These are phyloP conservation scores for Thermothelomyces thermophilus DNA, from an alignment of 2,329 filamentous ascomycete genomes.

Conservation along the genomic window DNA sequence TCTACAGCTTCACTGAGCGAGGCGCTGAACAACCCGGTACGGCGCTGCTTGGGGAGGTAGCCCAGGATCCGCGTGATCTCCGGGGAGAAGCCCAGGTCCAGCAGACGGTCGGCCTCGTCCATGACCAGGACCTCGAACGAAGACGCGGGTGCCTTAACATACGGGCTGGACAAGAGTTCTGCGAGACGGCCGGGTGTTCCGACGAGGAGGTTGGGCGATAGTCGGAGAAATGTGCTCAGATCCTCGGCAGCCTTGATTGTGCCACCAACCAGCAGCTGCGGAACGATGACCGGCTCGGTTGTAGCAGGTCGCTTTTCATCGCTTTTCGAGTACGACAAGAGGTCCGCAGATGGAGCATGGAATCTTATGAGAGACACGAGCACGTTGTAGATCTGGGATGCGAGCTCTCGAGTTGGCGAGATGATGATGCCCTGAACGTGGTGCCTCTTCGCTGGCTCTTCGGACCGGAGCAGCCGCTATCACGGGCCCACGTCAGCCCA, in stretches of 20 bases:
- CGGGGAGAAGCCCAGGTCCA: constrained; percentile 91
- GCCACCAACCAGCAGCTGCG: constrained; percentile 83
- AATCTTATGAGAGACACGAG: constrained; percentile 72
- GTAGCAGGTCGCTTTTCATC: constrained; percentile 50
- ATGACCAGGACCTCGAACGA: constrained; percentile 89
- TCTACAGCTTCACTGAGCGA: constrained; percentile 93
- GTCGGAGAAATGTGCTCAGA: constrained; percentile 73
- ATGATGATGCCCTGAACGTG: constrained; percentile 88
- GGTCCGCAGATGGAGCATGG: constrained; percentile 69
- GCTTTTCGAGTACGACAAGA: constrained; percentile 47
- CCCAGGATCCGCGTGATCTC: constrained; percentile 81
- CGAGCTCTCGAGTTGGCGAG: constrained; percentile 87
- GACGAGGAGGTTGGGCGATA: constrained; percentile 81
- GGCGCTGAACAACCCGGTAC: constrained; percentile 90
- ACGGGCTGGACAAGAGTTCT: constrained; percentile 76
- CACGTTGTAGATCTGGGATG: constrained; percentile 81
- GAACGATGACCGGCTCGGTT: constrained; percentile 54
- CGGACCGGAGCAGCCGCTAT: constrained; percentile 67
- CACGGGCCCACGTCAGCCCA: constrained; percentile 47
- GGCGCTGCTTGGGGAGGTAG: constrained; percentile 81
- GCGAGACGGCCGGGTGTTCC: constrained; percentile 86
- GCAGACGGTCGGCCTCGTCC: constrained; percentile 86
- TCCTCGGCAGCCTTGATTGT: constrained; percentile 76
- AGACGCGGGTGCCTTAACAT: constrained; percentile 81
- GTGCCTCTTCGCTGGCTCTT: constrained; percentile 80